Percentiles rank a stretch among this genome's conserved stretches.
These are phyloP conservation scores for Phaeosphaeria sp. DNA, from an alignment of 2,329 filamentous ascomycete genomes.

Conservation along the genomic window DNA sequence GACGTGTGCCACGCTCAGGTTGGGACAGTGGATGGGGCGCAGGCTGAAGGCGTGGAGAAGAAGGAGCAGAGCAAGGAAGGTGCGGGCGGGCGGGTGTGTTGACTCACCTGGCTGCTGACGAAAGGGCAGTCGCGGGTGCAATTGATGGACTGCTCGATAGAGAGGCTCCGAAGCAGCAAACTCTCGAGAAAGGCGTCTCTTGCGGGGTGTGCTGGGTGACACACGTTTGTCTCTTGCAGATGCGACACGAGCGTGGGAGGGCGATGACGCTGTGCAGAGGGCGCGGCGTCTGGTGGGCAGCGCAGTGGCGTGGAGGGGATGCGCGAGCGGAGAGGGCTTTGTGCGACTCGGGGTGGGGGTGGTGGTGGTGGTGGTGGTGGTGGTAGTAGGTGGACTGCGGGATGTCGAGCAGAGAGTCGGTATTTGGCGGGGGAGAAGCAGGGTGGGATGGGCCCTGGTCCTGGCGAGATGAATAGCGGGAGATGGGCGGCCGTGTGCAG, in stretches of 20 bases:
- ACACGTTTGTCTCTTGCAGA: constrained; percentile 37
- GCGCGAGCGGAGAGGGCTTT: constrained; percentile 22
- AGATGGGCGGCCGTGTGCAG: constrained; percentile 7
- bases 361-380: constrained; percentile 22
- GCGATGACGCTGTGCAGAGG: constrained; percentile 1
- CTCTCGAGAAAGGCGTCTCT: constrained; percentile 18
- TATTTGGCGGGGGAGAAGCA: constrained; percentile 37
- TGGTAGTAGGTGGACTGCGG: constrained; percentile 13
- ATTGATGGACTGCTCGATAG: constrained; percentile 9
- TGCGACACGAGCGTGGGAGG: constrained; percentile 23
- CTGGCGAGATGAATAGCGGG: constrained; percentile 4
- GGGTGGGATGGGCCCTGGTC: constrained; percentile 27
- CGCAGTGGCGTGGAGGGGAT: constrained; percentile 15
- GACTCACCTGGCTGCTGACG: constrained; percentile 40
- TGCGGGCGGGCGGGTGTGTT: constrained; percentile 23
- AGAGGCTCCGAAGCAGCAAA: constrained; percentile 28
- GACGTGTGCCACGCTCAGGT: constrained; percentile 41
- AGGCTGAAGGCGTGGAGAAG: constrained; percentile 13
- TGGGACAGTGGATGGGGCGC: constrained; percentile 28
- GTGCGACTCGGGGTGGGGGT: constrained; percentile 32
- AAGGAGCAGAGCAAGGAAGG: constrained; percentile 18
- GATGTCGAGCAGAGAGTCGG: constrained; percentile 27
- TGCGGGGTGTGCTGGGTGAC: constrained; percentile 25
- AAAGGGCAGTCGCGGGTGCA: constrained; percentile 18
- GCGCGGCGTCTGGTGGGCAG: constrained; percentile 8